Percentiles rank a stretch among this genome's conserved stretches.
These are phyloP conservation scores for Coriaria nepalensis DNA, from an alignment of 306 rosid species.

Conservation along the genomic window DNA sequence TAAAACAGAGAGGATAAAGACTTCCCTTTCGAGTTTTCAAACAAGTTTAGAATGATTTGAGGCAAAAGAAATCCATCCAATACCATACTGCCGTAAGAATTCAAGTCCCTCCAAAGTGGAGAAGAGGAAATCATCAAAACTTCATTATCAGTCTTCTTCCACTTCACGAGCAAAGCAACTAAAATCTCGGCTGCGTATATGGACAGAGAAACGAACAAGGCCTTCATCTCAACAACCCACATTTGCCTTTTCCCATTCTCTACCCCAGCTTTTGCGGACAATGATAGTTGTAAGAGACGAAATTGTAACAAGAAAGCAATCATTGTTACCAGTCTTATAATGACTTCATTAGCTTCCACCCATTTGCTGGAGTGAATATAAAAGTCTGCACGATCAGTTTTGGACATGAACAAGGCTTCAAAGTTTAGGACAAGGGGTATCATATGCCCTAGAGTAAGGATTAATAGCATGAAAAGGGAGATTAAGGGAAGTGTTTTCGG, in stretches of 20 bases:
- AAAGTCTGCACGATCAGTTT: constrained; percentile 6
- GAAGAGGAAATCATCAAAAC: not conserved
- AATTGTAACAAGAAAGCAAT: constrained; percentile 40
- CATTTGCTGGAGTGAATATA: constrained; percentile 27
- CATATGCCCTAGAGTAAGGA: constrained; percentile 34
- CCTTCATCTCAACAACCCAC: constrained; percentile 32
- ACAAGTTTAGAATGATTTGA: constrained; percentile 31
- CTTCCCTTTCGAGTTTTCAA: constrained; percentile 14
- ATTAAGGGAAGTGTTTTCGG: constrained; percentile 38
- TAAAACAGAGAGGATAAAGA: constrained; percentile 34
- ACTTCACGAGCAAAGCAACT: constrained; percentile 18
- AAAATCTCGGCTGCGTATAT: constrained; percentile 23
- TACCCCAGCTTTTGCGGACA: constrained; percentile 30
- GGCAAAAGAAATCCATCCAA: constrained; percentile 53
- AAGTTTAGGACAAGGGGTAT: constrained; percentile 49
- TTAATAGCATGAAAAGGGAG: constrained; percentile 37
- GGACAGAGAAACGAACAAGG: constrained; percentile 16
- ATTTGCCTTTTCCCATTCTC: constrained; percentile 13
- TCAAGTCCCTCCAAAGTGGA: constrained; percentile 9
- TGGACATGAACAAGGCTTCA: constrained; percentile 33
- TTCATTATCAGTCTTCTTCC: not conserved
- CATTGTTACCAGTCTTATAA: constrained; percentile 29
- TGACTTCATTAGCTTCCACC: constrained; percentile 39
- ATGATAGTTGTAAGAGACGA: constrained; percentile 38
- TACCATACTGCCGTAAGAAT: constrained; percentile 16